Percentiles rank a stretch among this genome's conserved stretches.
Conservation (phyloP, 2,329 filamentous ascomycete species). For the Monosporascus sp. region DNA sequence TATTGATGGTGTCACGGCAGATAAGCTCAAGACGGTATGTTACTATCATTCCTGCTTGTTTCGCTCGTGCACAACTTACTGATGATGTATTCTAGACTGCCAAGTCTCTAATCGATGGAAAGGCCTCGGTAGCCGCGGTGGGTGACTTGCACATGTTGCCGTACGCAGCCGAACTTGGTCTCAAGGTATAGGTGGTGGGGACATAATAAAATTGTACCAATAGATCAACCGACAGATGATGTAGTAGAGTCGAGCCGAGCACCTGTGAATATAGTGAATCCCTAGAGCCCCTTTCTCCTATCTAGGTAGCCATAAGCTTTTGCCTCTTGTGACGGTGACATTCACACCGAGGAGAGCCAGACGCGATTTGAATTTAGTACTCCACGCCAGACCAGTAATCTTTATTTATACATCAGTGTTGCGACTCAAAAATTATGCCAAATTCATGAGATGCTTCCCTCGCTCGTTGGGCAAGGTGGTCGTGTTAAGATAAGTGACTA, state of each 20-base stretch:
- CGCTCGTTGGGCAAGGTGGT: no score
- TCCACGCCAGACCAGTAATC: no score
- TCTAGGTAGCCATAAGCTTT: no score
- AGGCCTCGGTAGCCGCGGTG: conserved; percentile 82
- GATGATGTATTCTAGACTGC: conserved; percentile 59
- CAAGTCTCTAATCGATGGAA: conserved; percentile 80
- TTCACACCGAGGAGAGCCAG: no score
- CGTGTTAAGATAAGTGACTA: not conserved
- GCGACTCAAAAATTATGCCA: no score
- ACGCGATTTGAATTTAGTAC: no score
- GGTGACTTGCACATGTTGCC: conserved; percentile 89
- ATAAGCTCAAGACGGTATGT: conserved; percentile 81
- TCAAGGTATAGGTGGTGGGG: conserved; percentile 71
- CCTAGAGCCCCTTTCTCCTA: conserved; percentile 11
- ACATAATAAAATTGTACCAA: conserved; percentile 35
- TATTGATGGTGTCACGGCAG: conserved; percentile 74
- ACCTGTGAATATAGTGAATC: conserved; percentile 43
- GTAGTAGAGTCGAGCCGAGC: conserved; percentile 31
- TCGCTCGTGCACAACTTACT: conserved; percentile 11
- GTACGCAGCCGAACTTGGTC: conserved; percentile 88
- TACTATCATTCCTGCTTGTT: not conserved
- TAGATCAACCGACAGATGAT: conserved; percentile 29
- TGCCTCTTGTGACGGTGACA: no score
- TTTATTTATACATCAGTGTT: no score
- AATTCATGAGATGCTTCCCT: no score